These are phyloP conservation scores for Fragilariopsis cylindrus DNA, from an alignment of 108 stramenopile genomes.

Conservation along the genomic window DNA sequence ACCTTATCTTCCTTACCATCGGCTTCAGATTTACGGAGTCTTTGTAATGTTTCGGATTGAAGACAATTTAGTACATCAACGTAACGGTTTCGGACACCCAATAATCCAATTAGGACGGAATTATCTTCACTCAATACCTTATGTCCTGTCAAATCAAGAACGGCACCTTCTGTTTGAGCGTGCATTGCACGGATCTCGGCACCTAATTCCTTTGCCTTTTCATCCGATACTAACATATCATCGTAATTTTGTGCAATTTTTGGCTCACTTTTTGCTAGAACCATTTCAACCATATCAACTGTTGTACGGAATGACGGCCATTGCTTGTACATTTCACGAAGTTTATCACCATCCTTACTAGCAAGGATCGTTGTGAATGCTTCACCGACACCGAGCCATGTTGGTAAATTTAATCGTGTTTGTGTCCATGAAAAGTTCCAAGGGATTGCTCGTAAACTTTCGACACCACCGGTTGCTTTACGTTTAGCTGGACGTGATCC, in stretches of 20 bases:
- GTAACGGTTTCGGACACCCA: conserved; percentile 92
- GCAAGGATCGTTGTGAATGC: conserved; percentile 67
- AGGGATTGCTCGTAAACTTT: conserved; percentile 94
- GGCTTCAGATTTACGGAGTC: conserved; percentile 68
- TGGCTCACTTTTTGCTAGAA: conserved; percentile 91
- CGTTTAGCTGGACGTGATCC: conserved; percentile 97
- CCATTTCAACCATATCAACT: conserved; percentile 96
- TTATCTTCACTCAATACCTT: conserved; percentile 71
- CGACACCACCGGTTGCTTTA: conserved; percentile 94
- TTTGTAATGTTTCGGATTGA: conserved; percentile 92
- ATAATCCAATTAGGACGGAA: conserved; percentile 66
- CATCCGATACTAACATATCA: conserved; percentile 71
- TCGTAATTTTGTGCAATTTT: conserved; percentile 93
- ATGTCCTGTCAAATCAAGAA: conserved; percentile 83
- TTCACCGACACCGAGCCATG: conserved; percentile 96
- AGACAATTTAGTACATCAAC: conserved; percentile 95
- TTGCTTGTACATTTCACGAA: conserved; percentile 86
- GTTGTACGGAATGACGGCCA: conserved; percentile 93
- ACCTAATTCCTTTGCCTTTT: conserved; percentile 74
- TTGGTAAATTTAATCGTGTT: conserved; percentile 91
- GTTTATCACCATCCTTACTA: conserved; percentile 53
- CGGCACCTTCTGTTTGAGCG: conserved; percentile 64
- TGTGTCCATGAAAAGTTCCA: conserved; percentile 99
- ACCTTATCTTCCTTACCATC: conserved; percentile 65
- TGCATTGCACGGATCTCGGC: conserved; percentile 73